These are phyloP conservation scores for Protomyces inundatus DNA, from an alignment of 1,139 yeast genomes.

Conservation along the genomic window DNA sequence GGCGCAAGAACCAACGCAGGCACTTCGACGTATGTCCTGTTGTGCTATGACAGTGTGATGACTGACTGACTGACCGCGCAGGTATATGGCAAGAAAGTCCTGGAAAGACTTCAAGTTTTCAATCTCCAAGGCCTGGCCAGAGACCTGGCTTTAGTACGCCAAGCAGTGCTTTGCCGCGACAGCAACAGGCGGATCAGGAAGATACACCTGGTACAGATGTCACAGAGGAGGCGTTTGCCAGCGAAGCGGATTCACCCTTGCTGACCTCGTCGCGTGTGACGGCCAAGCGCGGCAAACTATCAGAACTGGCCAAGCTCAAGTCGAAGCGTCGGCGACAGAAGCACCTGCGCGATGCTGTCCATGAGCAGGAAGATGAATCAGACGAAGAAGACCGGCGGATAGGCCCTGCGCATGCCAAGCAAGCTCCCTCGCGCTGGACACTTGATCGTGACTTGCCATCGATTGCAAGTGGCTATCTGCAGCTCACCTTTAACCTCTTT, in stretches of 20 bases:
- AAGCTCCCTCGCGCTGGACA: constrained; percentile 43
- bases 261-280: background rate
- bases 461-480: constrained; percentile 65
- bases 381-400: constrained; percentile 39
- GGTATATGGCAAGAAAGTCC: constrained; percentile 19
- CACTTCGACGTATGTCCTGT: constrained; percentile 1
- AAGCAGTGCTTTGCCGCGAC: constrained; percentile 3
- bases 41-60: background rate
- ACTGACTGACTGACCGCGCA: background rate
- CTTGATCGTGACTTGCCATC: constrained; percentile 46
- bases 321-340: constrained; percentile 15
- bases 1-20: background rate
- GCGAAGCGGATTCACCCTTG: constrained; percentile 24
- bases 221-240: constrained; percentile 15
- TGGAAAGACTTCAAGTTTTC: constrained; percentile 1
- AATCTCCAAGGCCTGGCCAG: background rate
- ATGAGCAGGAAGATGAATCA: constrained; percentile 5
- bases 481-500: constrained; percentile 58
- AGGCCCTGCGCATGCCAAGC: constrained; percentile 38
- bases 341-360: constrained; percentile 1
- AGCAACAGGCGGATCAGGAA: constrained; percentile 2
- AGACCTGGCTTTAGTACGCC: background rate
- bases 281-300: constrained; percentile 35
- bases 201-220: constrained; percentile 26
- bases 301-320: constrained; percentile 21